Percentiles rank a stretch among this genome's conserved stretches.
Conservation (phyloP, 345 rosid species). For the Trapa incisa region DNA sequence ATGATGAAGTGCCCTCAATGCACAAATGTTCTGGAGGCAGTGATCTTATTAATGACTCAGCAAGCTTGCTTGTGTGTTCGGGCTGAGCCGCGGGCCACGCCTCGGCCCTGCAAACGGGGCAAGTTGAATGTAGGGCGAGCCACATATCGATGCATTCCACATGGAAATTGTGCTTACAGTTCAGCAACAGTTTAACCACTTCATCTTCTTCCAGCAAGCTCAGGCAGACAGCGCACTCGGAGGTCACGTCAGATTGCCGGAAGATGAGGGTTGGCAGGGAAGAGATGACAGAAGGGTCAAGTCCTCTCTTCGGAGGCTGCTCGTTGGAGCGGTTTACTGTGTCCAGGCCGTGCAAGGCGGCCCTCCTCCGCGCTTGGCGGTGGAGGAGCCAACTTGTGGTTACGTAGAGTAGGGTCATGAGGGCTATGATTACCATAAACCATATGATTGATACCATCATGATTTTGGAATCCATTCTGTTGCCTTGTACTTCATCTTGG, state of each 20-base stretch:
- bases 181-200: conserved; percentile 26
- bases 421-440: conserved; percentile 21
- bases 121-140: conserved; percentile 31
- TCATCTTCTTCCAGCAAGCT: conserved; percentile 20
- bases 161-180: conserved; percentile 45
- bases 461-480: conserved; percentile 28
- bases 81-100: conserved; percentile 14
- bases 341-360: conserved; percentile 6
- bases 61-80: conserved; percentile 19
- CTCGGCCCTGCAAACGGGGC: conserved; percentile 35
- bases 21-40: conserved; percentile 18
- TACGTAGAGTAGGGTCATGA: conserved; percentile 26
- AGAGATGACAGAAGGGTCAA: conserved; percentile 26
- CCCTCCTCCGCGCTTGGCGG: conserved; percentile 23
- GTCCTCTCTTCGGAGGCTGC: conserved; percentile 27
- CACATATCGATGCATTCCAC: conserved; percentile 35
- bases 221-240: conserved; percentile 40
- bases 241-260: conserved; percentile 1
- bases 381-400: conserved; percentile 28
- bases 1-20: conserved; percentile 15
- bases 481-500: background rate
- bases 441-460: conserved; percentile 30
- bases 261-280: conserved; percentile 24
- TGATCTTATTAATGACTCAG: conserved; percentile 17
- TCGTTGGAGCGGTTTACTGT: conserved; percentile 1